Conservation (phyloP, 208 protist species). For the Wallacemonas sp. region DNA sequence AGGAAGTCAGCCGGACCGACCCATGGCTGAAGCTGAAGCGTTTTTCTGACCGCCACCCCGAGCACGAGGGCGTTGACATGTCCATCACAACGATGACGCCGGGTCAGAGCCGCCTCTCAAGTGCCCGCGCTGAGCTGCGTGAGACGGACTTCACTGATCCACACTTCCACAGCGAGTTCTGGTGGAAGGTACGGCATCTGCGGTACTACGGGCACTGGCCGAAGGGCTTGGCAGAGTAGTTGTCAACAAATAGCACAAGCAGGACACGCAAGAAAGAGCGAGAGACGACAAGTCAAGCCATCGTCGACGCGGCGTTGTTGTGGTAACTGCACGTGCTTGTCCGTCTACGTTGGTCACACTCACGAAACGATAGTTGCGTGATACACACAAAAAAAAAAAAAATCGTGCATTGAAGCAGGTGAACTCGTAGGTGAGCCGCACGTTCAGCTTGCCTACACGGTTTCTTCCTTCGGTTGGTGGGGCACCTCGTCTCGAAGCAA, state of each 20-base stretch:
- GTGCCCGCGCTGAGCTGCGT: slow-evolving; percentile 73
- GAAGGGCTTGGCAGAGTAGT: slow-evolving; percentile 73
- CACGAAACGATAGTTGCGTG: not conserved
- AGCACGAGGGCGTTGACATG: slow-evolving; percentile 76
- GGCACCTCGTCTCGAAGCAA: no score
- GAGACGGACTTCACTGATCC: slow-evolving; percentile 88
- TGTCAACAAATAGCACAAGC: not conserved
- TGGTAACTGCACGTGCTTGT: no score
- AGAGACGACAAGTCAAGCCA: not conserved
- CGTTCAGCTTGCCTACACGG: no score
- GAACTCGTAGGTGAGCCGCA: no score
- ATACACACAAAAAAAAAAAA: not conserved
- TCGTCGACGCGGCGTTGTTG: no score
- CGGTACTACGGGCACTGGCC: slow-evolving; percentile 90
- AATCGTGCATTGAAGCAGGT: no score
- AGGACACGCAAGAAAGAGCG: not conserved
- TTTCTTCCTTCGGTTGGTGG: no score
- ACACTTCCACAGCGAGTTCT: slow-evolving; percentile 85
- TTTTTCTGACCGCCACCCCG: slow-evolving; percentile 83
- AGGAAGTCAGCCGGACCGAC: slow-evolving; percentile 48
- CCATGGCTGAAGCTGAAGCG: slow-evolving; percentile 75
- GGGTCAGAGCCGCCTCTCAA: slow-evolving; percentile 69
- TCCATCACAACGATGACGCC: slow-evolving; percentile 79
- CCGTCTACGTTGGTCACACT: no score
- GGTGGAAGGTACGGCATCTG: slow-evolving; percentile 87